These are phyloP conservation scores for Phanerochaete sordida DNA, from an alignment of 768 basidiomycete genomes.

Conservation along the genomic window DNA sequence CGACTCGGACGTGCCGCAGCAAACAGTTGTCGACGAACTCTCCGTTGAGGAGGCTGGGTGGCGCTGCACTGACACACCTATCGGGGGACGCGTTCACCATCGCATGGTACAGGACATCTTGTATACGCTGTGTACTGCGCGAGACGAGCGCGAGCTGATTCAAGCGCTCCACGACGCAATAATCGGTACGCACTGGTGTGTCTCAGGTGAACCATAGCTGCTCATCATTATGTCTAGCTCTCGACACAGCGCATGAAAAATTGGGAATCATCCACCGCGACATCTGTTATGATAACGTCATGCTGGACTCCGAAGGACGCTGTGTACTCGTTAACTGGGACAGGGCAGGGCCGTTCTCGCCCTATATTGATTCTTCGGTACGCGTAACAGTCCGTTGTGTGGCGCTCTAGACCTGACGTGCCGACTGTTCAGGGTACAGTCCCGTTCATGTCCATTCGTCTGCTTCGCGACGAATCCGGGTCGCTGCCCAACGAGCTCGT, in stretches of 20 bases:
- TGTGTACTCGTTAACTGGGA: background rate
- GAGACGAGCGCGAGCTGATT: background rate
- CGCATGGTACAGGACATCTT: background rate
- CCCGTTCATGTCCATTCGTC: background rate
- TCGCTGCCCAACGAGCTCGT: no score
- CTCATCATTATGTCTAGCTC: no score
- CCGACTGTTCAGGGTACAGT: background rate
- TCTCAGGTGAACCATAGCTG: no score
- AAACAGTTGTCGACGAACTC: background rate
- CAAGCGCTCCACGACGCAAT: conserved; percentile 3
- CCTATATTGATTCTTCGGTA: background rate
- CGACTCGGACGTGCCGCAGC: background rate
- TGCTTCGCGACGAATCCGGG: background rate
- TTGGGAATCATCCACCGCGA: no score
- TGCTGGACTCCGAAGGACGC: background rate
- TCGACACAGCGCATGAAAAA: no score
- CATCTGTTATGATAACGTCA: background rate
- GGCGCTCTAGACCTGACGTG: background rate
- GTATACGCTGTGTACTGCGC: background rate
- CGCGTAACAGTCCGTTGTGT: background rate
- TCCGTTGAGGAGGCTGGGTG: background rate
- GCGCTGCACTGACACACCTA: background rate
- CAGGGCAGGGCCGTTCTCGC: background rate
- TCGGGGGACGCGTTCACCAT: background rate
- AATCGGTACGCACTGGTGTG: background rate